A percentile compares a stretch with the other conserved stretches of the same genome.
Conservation (phyloP, 1,284 basidiomycete genomes). For the Somion occarium region DNA sequence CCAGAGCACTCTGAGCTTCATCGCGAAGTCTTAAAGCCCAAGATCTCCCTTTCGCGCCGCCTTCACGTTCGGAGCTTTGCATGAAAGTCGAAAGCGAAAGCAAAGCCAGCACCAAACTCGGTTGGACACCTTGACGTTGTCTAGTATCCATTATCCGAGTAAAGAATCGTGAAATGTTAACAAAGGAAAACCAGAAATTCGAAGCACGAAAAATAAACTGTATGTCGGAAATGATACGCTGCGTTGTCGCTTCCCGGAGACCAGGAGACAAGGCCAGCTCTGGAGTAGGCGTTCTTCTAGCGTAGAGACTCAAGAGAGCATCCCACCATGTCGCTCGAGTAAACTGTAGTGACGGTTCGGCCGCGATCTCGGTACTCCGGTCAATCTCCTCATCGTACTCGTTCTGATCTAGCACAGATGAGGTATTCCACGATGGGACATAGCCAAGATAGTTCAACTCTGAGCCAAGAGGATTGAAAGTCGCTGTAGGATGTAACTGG, state of each 20-base stretch:
- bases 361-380: conserved; percentile 29
- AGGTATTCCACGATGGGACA: neutral
- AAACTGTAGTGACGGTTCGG: conserved; percentile 60
- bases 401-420: conserved; percentile 1
- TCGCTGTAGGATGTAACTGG: neutral
- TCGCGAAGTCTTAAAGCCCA: conserved; percentile 57
- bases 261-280: conserved; percentile 31
- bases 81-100: conserved; percentile 64
- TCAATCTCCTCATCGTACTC: conserved; percentile 32
- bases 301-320: conserved; percentile 54
- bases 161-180: conserved; percentile 66
- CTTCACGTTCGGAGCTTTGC: conserved; percentile 60
- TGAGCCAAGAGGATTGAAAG: neutral
- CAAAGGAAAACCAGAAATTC: conserved; percentile 68
- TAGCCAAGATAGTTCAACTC: conserved; percentile 15
- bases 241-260: conserved; percentile 40
- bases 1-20: conserved; percentile 64
- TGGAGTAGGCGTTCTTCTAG: conserved; percentile 27
- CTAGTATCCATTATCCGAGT: conserved; percentile 48
- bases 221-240: conserved; percentile 51
- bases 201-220: conserved; percentile 60
- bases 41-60: conserved; percentile 39
- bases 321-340: conserved; percentile 77
- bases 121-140: conserved; percentile 57
- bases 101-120: conserved; percentile 58